Conservation (phyloP, 257 asterid species). For the Lantana camara region DNA sequence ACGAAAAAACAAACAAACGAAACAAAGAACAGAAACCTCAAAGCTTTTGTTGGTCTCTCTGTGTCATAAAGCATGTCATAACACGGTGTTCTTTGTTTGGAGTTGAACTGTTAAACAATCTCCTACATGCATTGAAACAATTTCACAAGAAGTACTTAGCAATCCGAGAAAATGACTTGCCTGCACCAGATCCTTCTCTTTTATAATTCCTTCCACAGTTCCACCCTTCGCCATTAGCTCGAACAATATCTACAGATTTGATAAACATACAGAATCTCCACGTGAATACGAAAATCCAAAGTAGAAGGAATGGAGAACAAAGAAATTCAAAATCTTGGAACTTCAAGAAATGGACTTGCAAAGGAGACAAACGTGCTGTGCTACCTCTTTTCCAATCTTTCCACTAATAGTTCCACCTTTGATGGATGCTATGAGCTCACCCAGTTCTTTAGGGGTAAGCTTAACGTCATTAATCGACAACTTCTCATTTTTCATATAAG, state of each 20-base stretch:
- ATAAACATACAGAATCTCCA: background rate
- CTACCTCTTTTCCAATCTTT: slow-evolving; percentile 97
- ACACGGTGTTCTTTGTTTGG: background rate
- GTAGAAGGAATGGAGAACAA: background rate
- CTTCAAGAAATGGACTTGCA: background rate
- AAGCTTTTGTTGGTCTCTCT: background rate
- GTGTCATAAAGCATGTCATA: background rate
- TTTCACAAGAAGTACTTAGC: too few species aligned
- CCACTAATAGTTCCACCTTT: slow-evolving; percentile 90
- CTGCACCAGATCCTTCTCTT: slow-evolving; percentile 96
- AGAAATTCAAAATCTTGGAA: background rate
- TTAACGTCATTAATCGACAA: slow-evolving; percentile 68
- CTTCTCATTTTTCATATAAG: slow-evolving; percentile 86
- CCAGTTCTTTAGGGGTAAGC: slow-evolving; percentile 79
- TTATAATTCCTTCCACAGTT: slow-evolving; percentile 83
- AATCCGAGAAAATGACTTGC: slow-evolving; percentile 45
- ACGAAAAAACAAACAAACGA: too few species aligned
- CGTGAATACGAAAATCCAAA: background rate
- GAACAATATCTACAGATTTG: slow-evolving; percentile 64
- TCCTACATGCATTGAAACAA: background rate
- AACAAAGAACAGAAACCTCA: too few species aligned
- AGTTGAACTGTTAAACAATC: slow-evolving; percentile 6
- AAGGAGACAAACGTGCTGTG: background rate
- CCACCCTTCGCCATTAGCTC: slow-evolving; percentile 94
- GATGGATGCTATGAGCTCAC: slow-evolving; percentile 83